Percentiles rank a stretch among this genome's conserved stretches.
phyloP scores from a whole-genome alignment of 305 asterid species.

The Fraxinus floribunda region DNA sequence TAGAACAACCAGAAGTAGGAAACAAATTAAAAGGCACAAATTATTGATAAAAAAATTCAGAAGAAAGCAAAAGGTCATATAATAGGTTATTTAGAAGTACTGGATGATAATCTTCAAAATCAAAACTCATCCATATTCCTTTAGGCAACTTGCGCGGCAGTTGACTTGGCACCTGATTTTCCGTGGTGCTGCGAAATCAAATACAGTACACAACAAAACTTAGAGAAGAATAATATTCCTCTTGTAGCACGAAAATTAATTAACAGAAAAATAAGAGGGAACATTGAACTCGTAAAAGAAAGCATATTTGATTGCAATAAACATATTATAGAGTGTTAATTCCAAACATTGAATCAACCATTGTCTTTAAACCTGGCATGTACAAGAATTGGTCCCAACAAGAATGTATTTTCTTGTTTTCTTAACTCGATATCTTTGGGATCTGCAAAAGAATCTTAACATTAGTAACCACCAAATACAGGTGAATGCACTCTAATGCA shows the following conservation, averaged over 20 bases:
- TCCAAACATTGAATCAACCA: neutral
- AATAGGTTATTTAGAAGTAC: slow-evolving; percentile 25
- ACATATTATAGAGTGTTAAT: neutral
- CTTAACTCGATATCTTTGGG: slow-evolving; percentile 71
- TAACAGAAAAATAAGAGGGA: neutral
- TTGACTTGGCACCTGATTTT: slow-evolving; percentile 45
- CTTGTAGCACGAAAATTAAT: neutral
- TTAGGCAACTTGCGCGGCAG: slow-evolving; percentile 64
- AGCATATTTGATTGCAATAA: neutral
- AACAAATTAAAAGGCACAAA: neutral
- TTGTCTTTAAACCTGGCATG: slow-evolving; percentile 60
- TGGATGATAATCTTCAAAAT: slow-evolving; percentile 88
- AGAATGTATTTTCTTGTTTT: slow-evolving; percentile 72
- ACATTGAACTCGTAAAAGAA: neutral
- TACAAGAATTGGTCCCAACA: slow-evolving; percentile 87
- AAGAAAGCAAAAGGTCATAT: neutral
- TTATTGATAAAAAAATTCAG: slow-evolving; percentile 22
- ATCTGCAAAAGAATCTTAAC: slow-evolving; percentile 52
- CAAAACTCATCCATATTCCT: slow-evolving; percentile 83
- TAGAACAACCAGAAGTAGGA: slow-evolving; percentile 25
- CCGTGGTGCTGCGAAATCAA: slow-evolving; percentile 52
- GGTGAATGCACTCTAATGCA: slow-evolving; percentile 10
- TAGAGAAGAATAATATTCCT: neutral
- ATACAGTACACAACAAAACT: neutral
- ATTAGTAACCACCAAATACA: slow-evolving; percentile 10